phyloP scores from a whole-genome alignment of 169 alveolate genomes.

The Eimeria acervulina region DNA sequence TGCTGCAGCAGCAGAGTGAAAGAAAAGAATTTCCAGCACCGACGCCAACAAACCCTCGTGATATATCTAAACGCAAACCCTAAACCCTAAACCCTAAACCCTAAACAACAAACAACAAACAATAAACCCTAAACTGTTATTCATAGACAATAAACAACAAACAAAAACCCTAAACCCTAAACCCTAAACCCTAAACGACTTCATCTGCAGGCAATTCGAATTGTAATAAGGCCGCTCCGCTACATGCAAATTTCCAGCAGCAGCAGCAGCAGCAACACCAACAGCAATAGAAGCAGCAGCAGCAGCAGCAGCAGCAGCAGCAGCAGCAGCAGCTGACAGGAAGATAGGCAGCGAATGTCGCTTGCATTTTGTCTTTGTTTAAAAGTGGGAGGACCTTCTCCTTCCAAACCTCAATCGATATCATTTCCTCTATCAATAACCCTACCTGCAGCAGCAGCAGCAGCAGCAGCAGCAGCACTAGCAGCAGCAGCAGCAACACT shows the following conservation, averaged over 20 bases:
- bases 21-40: conserved; percentile 37
- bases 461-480: conserved; percentile 18
- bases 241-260: neutral
- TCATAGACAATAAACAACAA: no score
- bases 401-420: conserved; percentile 31
- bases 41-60: conserved; percentile 64
- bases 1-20: conserved; percentile 56
- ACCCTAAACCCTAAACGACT: neutral
- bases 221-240: no score
- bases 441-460: conserved; percentile 17
- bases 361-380: neutral
- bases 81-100: neutral
- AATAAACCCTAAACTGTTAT: no score
- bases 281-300: neutral
- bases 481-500: conserved; percentile 8
- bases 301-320: conserved; percentile 48
- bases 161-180: neutral
- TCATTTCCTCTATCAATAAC: conserved; percentile 30
- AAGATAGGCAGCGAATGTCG: conserved; percentile 7
- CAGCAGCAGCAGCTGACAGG: conserved; percentile 48
- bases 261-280: neutral
- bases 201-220: no score
- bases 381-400: conserved; percentile 55
- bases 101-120: no score
- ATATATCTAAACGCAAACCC: conserved; percentile 31